phyloP scores from a whole-genome alignment of 768 basidiomycete genomes.

The Mycena kentingensis region DNA sequence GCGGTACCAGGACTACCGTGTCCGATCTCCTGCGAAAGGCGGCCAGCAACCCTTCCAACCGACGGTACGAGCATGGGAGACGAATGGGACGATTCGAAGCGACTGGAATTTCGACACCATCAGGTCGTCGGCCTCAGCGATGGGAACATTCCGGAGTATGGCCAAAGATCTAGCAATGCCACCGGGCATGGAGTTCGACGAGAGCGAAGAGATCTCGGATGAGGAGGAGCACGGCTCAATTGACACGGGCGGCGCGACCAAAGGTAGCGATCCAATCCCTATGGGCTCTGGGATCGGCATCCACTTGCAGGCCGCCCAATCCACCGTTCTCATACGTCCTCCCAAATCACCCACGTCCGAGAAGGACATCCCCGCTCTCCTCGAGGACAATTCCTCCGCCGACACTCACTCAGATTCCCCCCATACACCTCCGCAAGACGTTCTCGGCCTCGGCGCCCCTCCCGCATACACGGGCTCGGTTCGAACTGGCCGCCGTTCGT shows the following conservation, averaged over 20 bases:
- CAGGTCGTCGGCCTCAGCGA: constrained; percentile 59
- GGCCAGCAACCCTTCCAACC: constrained; percentile 53
- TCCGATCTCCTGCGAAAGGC: constrained; percentile 60
- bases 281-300: constrained; percentile 44
- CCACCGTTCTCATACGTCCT: constrained; percentile 66
- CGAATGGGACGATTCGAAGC: constrained; percentile 75
- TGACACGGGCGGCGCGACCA: constrained; percentile 64
- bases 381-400: constrained; percentile 41
- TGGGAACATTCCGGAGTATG: constrained; percentile 78
- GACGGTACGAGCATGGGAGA: constrained; percentile 68
- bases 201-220: constrained; percentile 48
- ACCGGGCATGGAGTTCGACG: constrained; percentile 55
- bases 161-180: constrained; percentile 63
- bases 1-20: constrained; percentile 77
- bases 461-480: constrained; percentile 76
- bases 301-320: constrained; percentile 60
- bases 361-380: constrained; percentile 43
- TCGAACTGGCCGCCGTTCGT: constrained; percentile 65
- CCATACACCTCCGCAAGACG: constrained; percentile 36
- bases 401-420: constrained; percentile 48
- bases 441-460: constrained; percentile 51
- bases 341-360: constrained; percentile 37
- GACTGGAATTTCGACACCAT: constrained; percentile 97
- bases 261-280: constrained; percentile 57
- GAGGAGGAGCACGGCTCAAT: constrained; percentile 48